Evolutionary conservation across 345 rosid genomes (phyloP).

Genomic region (Reutealis trisperma): DNA sequence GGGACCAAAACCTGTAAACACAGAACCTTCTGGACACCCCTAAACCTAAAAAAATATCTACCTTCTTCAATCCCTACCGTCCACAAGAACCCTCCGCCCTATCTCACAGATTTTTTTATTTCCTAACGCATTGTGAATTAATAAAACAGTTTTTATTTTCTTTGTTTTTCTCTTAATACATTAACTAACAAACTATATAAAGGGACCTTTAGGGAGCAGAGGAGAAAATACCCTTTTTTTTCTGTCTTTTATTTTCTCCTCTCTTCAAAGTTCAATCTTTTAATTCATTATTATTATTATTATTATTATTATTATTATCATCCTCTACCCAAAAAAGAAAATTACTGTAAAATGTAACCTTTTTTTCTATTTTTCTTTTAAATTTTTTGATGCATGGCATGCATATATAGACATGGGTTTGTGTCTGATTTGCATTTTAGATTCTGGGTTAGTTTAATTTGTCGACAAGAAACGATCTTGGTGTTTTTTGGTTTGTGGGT

Average conservation of each 20-base stretch:
- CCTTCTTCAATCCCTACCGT: constrained; percentile 35
- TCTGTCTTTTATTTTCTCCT: background rate
- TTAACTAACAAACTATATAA: constrained; percentile 15
- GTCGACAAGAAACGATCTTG: constrained; percentile 14
- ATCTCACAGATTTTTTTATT: constrained; percentile 11
- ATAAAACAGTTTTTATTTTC: too few species aligned
- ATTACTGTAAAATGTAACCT: background rate
- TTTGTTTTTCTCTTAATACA: background rate
- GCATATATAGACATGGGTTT: constrained; percentile 8
- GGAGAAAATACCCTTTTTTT: background rate
- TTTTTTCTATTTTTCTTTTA: background rate
- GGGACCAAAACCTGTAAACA: constrained; percentile 20
- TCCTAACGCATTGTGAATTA: background rate
- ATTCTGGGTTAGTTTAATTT: background rate
- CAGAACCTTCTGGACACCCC: constrained; percentile 47
- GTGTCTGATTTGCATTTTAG: background rate
- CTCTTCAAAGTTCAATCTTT: constrained; percentile 9
- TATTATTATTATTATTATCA: too few species aligned
- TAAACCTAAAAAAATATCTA: constrained; percentile 28
- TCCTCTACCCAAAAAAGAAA: too few species aligned
- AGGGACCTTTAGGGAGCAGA: background rate
- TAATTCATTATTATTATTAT: too few species aligned
- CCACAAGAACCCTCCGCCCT: constrained; percentile 19
- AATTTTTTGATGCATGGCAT: background rate
- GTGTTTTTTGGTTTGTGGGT: background rate